Evolutionary conservation across 202 grass and related monocot species (phyloP), one percentile per base, ranked within the genome.

Genomic region (Bolboschoenoplectus hybrid): DNA sequence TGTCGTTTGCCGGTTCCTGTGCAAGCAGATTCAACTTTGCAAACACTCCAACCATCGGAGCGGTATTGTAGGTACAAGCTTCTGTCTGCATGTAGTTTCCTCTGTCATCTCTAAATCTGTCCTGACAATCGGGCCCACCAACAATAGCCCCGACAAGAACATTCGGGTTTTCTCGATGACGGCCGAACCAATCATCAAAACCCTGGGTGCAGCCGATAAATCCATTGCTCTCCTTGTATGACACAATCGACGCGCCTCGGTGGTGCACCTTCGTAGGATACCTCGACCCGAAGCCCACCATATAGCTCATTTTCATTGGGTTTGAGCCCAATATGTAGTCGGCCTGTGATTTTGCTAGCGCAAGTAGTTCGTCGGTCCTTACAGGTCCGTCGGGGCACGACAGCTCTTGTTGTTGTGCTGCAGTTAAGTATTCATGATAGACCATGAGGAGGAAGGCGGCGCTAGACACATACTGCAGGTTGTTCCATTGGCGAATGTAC

Each of bases 131-230:
- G 0, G 94, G 94, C 84, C 94, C 94, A 11, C 94, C 94, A 40
- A 97, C 92, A 74, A 97, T 94, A 43, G 94, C 94, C 7, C 94
- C 94, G 6, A 84, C 86, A 68, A 97, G 89, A 52, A 92, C 90
- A 87, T 97, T 97, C 40, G 94, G 94, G 87, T 97, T 97, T 12
- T 85, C 32, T 1, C 87, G 63, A 0, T 83, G 45, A 0, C 86
- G 81, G 5, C 82, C 81, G 34, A 91, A 97, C 94, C 94, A 97
- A 88, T 94, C 62, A 86, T 97, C 94, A 58, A 93, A 97, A 17
- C 94, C 94, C 88, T 97, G 94, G 71, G 93, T 91, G 91, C 94
- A 97, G 0, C 94, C 94, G 43, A 97, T 92, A 82, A 97, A 97
- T 2, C 90, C 87, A 82, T 83, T 90, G 92, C 92, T 88, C 76